These are phyloP conservation scores for Fistulifera pelliculosa DNA, from an alignment of 108 stramenopile genomes.

Conservation along the genomic window DNA sequence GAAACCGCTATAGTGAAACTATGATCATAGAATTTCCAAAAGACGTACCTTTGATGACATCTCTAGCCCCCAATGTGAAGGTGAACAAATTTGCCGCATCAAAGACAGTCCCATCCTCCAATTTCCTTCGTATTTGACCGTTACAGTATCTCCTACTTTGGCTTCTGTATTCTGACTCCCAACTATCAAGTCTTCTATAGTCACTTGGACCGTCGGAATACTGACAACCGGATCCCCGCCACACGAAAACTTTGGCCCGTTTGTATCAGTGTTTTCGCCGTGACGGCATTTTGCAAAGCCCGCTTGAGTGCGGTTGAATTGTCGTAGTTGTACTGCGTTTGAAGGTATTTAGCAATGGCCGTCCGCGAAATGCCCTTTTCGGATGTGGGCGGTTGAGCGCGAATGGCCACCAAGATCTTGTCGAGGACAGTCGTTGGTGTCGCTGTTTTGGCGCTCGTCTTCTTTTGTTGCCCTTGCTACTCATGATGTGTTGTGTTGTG, in stretches of 20 bases:
- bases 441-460: too few relatives aligned
- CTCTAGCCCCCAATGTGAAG: constrained; percentile 70
- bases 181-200: constrained; percentile 33
- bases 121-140: constrained; percentile 66
- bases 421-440: constrained; percentile 56
- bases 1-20: too few relatives aligned
- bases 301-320: constrained; percentile 47
- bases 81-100: constrained; percentile 55
- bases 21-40: too few relatives aligned
- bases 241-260: constrained; percentile 72
- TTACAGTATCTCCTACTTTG: constrained; percentile 50
- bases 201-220: constrained; percentile 22
- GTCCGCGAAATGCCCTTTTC: constrained; percentile 52
- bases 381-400: constrained; percentile 28
- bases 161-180: constrained; percentile 24
- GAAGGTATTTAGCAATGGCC: constrained; percentile 66
- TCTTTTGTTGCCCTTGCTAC: too few relatives aligned
- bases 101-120: constrained; percentile 59
- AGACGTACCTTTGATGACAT: constrained; percentile 76
- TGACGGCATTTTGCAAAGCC: constrained; percentile 66
- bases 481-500: too few relatives aligned
- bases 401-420: constrained; percentile 70
- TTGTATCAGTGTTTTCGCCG: constrained; percentile 41
- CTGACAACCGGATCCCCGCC: constrained; percentile 28
- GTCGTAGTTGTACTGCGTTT: constrained; percentile 57